These are phyloP conservation scores for Recurvomyces mirabilis DNA, from an alignment of 495 filamentous ascomycete genomes.

Conservation along the genomic window DNA sequence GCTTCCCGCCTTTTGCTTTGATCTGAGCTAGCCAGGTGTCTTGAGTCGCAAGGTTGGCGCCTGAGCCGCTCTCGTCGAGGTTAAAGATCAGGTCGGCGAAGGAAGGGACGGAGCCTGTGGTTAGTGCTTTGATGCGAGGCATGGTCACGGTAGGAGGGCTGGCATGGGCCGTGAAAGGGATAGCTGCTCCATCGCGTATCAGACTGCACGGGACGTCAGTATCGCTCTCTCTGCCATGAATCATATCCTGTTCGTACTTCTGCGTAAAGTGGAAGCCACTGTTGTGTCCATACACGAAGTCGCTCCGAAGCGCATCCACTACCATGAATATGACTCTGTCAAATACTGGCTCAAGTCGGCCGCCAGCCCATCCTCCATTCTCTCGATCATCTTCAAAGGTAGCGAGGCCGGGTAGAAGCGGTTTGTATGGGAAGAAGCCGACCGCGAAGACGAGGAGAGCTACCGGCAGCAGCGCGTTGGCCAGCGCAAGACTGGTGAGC, in stretches of 20 bases:
- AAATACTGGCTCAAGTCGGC: conserved; percentile 52
- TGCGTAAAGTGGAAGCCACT: conserved; percentile 88
- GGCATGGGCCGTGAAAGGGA: conserved; percentile 95
- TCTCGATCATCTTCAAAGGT: conserved; percentile 13
- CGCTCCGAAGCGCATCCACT: conserved; percentile 85
- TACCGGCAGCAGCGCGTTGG: conserved; percentile 67
- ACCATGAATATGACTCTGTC: conserved; percentile 95
- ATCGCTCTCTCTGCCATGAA: not conserved
- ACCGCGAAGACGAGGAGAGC: conserved; percentile 74
- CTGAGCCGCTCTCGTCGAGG: conserved; percentile 86
- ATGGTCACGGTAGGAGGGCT: conserved; percentile 94
- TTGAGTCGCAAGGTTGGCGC: conserved; percentile 71
- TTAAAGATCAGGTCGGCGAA: conserved; percentile 96
- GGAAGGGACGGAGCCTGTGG: conserved; percentile 88
- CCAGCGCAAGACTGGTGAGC: conserved; percentile 22
- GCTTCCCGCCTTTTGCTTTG: conserved; percentile 51
- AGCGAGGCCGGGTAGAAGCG: conserved; percentile 70
- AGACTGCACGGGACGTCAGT: conserved; percentile 43
- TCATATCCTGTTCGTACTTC: conserved; percentile 44
- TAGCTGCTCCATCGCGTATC: conserved; percentile 66
- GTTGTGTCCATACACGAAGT: conserved; percentile 77
- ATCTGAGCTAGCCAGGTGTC: conserved; percentile 95
- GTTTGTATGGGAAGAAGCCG: conserved; percentile 97
- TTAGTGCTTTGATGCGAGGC: conserved; percentile 95
- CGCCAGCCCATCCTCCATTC: not conserved